phyloP scores from a whole-genome alignment of 805 yeast genomes.

The Cyberlindnera xishuangbannaensis region DNA sequence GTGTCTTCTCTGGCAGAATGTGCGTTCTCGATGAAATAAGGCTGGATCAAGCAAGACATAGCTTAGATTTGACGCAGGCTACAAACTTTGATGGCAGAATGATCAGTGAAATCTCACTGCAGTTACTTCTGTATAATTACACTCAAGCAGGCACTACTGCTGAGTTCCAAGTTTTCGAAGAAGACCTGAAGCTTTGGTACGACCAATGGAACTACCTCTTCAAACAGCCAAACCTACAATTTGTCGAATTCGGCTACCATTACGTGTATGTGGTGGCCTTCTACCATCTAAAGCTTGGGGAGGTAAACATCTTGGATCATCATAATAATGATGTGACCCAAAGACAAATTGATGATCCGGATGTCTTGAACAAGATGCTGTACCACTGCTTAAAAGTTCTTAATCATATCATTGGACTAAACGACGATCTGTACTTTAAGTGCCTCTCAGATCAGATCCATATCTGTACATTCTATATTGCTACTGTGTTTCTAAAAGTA shows the following conservation, averaged over 20 bases:
- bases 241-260: conserved; percentile 66
- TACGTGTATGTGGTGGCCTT: conserved; percentile 50
- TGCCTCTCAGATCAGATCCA: conserved; percentile 69
- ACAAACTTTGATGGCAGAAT: conserved; percentile 81
- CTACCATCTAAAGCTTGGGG: conserved; percentile 32
- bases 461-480: conserved; percentile 27
- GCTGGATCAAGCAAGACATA: conserved; percentile 51
- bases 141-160: conserved; percentile 34
- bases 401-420: conserved; percentile 23
- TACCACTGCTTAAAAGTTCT: conserved; percentile 23
- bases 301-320: conserved; percentile 8
- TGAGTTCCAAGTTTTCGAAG: conserved; percentile 32
- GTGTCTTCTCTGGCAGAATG: conserved; percentile 61
- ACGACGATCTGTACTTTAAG: conserved; percentile 51
- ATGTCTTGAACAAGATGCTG: conserved; percentile 20
- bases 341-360: conserved; percentile 16
- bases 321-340: conserved; percentile 12
- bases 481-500: conserved; percentile 21
- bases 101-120: conserved; percentile 67
- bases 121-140: conserved; percentile 52
- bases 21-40: conserved; percentile 56
- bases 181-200: conserved; percentile 54
- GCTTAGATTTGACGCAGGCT: conserved; percentile 51
- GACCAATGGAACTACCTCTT: conserved; percentile 65
- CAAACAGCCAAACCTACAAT: conserved; percentile 66